Evolutionary conservation across 345 rosid genomes (phyloP), one percentile per base, ranked within the genome.

Genomic region (Boechera divaricarpa): DNA sequence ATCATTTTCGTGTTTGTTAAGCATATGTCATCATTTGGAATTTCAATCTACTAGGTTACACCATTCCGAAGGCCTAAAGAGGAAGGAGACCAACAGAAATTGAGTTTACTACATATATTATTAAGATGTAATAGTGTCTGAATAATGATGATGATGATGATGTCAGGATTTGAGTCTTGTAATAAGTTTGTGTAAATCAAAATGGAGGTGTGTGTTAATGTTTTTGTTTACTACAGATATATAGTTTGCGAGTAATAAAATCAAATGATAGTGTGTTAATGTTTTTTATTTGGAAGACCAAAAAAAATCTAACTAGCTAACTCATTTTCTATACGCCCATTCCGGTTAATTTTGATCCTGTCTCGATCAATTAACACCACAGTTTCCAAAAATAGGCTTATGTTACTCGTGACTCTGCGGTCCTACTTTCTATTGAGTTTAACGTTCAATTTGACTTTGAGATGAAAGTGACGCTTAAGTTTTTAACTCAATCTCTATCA

Each of bases 51-150:
- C 26, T 57, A 75, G 78, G 78, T 58, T 75, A 75, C 53, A 75
- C 78, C 4, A 67, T 75, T 47, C 78, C 73, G 52, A 59, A 67
- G 15, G 78, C 67, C 35, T 75, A 52, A 45, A 36, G 33, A 75
- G 16, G 41, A 38, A 33, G 42, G 41, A 7, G 8, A 26, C 48
- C 4, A 54, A 38, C 52, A 66, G 2, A n/a, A 45, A 8, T 56
- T 28, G 73, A 49, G 47, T 47, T 45, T 57, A 31, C 66, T 57
- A 35, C 38, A 26, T 16, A 18, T 10, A 54, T 2, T 24, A 56
- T 13, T 56, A 45, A 66, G 2, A 45, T 45, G 66, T 74, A 52
- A 28, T 29, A 62, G 69, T 73, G n/a, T 48, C 52, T 63, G 77
- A 62, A 73, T 51, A 73, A 56, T 29, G 42, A 38, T 38, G 62